phyloP scores from a whole-genome alignment of 1,284 basidiomycete species.

The Cryptococcus hybrid region DNA sequence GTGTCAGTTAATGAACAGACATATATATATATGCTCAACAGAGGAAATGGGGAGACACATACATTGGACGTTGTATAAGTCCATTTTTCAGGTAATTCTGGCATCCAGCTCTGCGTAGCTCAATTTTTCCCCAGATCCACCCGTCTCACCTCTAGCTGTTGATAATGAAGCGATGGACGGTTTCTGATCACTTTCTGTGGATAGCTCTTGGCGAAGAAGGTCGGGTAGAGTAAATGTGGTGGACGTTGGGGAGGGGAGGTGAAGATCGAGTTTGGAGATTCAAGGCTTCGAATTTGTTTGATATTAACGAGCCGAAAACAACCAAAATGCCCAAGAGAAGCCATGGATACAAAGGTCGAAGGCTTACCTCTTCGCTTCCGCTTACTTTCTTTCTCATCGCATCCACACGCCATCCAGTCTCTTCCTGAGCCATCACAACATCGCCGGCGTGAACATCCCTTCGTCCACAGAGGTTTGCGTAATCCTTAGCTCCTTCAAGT shows the following conservation, averaged over 20 bases:
- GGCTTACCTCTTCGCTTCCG: constrained; percentile 22
- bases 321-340: background rate
- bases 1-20: background rate
- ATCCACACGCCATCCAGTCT: constrained; percentile 16
- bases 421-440: constrained; percentile 28
- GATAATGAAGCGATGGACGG: background rate
- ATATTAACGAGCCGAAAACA: too few relatives aligned
- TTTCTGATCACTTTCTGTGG: constrained; percentile 8
- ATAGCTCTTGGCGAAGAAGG: background rate
- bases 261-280: constrained; percentile 2
- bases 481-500: constrained; percentile 29
- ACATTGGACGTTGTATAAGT: constrained; percentile 26
- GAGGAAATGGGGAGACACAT: background rate
- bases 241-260: constrained; percentile 9
- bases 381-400: constrained; percentile 28
- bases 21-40: too few relatives aligned
- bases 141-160: background rate
- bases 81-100: constrained; percentile 34
- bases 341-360: background rate
- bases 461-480: constrained; percentile 29
- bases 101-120: constrained; percentile 37
- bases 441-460: constrained; percentile 26
- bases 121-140: constrained; percentile 5
- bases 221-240: constrained; percentile 5
- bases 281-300: background rate